phyloP scores from a whole-genome alignment of 2,329 filamentous ascomycete genomes.

The Nigrospora oryzae region DNA sequence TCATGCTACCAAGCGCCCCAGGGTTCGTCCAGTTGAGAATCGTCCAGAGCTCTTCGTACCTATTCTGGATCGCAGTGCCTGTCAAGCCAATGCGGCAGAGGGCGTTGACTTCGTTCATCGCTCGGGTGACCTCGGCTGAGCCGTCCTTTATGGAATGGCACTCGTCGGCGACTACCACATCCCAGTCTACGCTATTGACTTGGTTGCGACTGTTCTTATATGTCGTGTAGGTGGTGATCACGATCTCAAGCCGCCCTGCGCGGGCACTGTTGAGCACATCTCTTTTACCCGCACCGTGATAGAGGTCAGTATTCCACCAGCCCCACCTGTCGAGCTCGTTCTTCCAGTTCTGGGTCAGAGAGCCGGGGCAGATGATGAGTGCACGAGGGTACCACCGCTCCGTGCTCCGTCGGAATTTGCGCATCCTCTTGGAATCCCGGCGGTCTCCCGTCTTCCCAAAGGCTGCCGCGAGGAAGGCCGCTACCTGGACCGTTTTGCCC shows the following conservation, averaged over 20 bases:
- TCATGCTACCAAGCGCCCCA: constrained; percentile 53
- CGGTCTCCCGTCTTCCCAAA: constrained; percentile 93
- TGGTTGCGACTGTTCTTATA: constrained; percentile 68
- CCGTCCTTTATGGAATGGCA: constrained; percentile 84
- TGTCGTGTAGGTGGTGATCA: constrained; percentile 91
- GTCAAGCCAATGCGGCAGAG: constrained; percentile 89
- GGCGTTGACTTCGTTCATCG: constrained; percentile 85
- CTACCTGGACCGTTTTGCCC: constrained; percentile 94
- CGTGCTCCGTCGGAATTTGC: constrained; percentile 63
- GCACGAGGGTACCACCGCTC: constrained; percentile 73
- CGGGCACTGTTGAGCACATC: constrained; percentile 64
- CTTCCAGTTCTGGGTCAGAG: constrained; percentile 84
- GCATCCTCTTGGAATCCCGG: constrained; percentile 77
- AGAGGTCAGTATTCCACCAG: constrained; percentile 85
- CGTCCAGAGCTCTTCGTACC: constrained; percentile 95
- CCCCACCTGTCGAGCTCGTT: constrained; percentile 84
- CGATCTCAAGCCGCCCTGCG: constrained; percentile 73
- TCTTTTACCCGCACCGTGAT: constrained; percentile 63
- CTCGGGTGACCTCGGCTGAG: constrained; percentile 66
- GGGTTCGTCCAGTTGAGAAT: constrained; percentile 95
- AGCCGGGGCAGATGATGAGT: constrained; percentile 82
- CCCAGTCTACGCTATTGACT: constrained; percentile 84
- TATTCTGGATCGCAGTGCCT: constrained; percentile 95
- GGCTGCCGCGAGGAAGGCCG: constrained; percentile 80
- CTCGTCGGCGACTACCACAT: constrained; percentile 90